Conservation (phyloP, 2,329 filamentous ascomycete genomes). For the Juglanconis oblonga region DNA sequence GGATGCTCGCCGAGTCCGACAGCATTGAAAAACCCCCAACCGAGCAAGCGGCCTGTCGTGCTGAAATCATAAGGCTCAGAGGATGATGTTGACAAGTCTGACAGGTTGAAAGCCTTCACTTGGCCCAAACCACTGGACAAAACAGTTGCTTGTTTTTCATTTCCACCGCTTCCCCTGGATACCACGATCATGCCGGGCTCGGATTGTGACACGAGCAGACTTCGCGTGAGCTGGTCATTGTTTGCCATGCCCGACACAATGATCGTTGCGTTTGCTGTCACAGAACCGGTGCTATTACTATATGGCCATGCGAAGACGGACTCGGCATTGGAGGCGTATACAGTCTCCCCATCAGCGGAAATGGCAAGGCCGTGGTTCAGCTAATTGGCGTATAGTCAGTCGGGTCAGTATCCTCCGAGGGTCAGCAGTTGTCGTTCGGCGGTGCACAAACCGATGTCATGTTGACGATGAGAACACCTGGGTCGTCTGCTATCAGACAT, state of each 20-base stretch:
- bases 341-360: slow-evolving; percentile 41
- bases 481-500: slow-evolving; percentile 29
- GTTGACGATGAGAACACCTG: slow-evolving; percentile 26
- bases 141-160: slow-evolving; percentile 47
- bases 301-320: slow-evolving; percentile 60
- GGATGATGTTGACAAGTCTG: slow-evolving; percentile 25
- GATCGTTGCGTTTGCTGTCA: slow-evolving; percentile 35
- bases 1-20: slow-evolving; percentile 68
- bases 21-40: slow-evolving; percentile 72
- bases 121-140: slow-evolving; percentile 54
- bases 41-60: slow-evolving; percentile 45
- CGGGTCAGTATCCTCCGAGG: too few species aligned
- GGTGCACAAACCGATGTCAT: slow-evolving; percentile 31
- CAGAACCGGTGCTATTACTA: slow-evolving; percentile 45
- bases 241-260: slow-evolving; percentile 59
- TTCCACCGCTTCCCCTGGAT: slow-evolving; percentile 56
- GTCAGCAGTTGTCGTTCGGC: background rate
- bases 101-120: slow-evolving; percentile 49
- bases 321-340: slow-evolving; percentile 52
- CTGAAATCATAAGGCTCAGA: slow-evolving; percentile 42
- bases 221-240: slow-evolving; percentile 60
- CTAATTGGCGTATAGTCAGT: slow-evolving; percentile 22
- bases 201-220: slow-evolving; percentile 54
- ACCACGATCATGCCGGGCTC: slow-evolving; percentile 56
- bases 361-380: slow-evolving; percentile 50